phyloP scores from a whole-genome alignment of 2,329 filamentous ascomycete genomes.

The Grosmannia serpens region DNA sequence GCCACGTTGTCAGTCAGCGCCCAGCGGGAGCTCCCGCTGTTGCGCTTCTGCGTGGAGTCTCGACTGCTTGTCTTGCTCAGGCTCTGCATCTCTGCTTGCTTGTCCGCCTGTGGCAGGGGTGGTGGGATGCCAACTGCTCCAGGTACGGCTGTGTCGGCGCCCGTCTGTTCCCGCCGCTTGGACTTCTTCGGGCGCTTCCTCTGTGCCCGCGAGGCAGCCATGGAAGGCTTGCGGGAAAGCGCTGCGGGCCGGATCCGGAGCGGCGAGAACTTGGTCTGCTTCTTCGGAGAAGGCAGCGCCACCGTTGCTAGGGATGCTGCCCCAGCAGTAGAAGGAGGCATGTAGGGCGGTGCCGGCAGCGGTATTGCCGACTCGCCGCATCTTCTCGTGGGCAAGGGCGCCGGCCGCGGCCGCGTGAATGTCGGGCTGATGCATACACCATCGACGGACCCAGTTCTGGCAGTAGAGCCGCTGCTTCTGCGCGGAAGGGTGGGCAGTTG shows the following conservation, averaged over 20 bases:
- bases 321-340: not conserved
- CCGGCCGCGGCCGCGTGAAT: conserved; percentile 9
- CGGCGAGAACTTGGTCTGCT: conserved; percentile 1
- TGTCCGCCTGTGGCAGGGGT: conserved; percentile 3
- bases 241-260: conserved; percentile 10
- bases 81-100: not conserved
- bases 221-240: conserved; percentile 19
- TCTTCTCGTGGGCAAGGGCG: not conserved
- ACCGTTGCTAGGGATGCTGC: not conserved
- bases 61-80: not conserved
- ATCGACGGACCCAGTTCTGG: not conserved
- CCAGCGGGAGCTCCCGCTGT: conserved; percentile 31
- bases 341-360: not conserved
- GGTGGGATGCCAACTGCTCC: not conserved
- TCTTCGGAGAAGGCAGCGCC: not conserved
- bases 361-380: too few species aligned
- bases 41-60: conserved; percentile 11
- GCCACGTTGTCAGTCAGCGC: conserved; percentile 44
- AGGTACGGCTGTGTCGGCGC: not conserved
- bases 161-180: not conserved
- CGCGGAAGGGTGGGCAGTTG: not conserved
- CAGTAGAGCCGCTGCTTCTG: not conserved
- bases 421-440: not conserved
- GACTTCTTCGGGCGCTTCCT: conserved; percentile 31
- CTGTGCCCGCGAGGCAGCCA: conserved; percentile 21